These are phyloP conservation scores for Brassica nigra DNA, from an alignment of 345 rosid genomes.

Conservation along the genomic window DNA sequence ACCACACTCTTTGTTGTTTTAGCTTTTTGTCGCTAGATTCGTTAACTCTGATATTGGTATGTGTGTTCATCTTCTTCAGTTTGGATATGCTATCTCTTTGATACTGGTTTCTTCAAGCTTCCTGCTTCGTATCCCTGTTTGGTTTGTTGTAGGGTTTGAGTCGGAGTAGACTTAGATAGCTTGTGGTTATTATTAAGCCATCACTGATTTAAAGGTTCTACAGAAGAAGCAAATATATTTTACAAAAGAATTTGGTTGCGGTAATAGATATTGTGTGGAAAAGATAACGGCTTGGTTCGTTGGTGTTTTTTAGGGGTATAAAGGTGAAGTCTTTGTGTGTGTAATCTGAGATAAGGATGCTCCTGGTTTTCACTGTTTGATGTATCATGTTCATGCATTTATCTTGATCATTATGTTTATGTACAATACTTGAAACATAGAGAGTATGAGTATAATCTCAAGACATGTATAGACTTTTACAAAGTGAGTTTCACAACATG, in stretches of 20 bases:
- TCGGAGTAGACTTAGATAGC: conserved; percentile 21
- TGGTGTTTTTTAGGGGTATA: not conserved
- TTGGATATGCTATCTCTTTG: conserved; percentile 40
- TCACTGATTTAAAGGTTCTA: conserved; percentile 22
- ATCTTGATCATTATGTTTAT: too few relatives aligned
- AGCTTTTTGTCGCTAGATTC: not conserved
- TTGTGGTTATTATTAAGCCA: conserved; percentile 18
- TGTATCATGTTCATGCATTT: too few relatives aligned
- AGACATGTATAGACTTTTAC: too few relatives aligned
- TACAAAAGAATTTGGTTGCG: not conserved
- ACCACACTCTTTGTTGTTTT: not conserved
- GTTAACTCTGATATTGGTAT: conserved; percentile 20
- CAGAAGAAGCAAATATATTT: conserved; percentile 27
- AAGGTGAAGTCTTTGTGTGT: too few relatives aligned
- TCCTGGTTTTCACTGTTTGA: too few relatives aligned
- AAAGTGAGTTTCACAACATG: too few relatives aligned
- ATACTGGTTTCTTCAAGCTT: conserved; percentile 33
- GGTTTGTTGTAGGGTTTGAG: conserved; percentile 34
- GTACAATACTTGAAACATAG: too few relatives aligned
- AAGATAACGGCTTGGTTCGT: conserved; percentile 21
- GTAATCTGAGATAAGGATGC: too few relatives aligned
- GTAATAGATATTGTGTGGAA: conserved; percentile 26
- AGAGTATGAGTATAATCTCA: too few relatives aligned
- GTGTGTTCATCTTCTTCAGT: conserved; percentile 42
- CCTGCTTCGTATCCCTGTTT: conserved; percentile 15